Evolutionary conservation across 225 moss, liverwort and hornwort species (phyloP).

Genomic region (Asterella californica): DNA sequence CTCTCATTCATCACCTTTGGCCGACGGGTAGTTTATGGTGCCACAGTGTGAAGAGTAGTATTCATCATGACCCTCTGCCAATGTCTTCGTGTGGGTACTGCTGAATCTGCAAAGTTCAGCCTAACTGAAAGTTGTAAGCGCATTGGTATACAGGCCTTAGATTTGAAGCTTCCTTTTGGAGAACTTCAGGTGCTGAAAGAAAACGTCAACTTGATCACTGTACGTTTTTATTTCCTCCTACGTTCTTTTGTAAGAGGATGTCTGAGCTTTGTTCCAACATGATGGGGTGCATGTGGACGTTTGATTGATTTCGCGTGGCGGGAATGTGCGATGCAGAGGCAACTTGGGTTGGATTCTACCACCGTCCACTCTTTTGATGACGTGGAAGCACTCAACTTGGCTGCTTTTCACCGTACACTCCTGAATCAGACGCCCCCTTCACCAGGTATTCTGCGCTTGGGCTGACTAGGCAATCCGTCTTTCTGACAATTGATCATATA

Average conservation of each 20-base stretch:
- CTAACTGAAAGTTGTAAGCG: not conserved
- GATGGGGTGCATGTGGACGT: not conserved
- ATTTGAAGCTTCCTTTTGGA: slow-evolving; percentile 78
- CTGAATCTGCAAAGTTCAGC: not conserved
- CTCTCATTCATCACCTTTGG: not conserved
- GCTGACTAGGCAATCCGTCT: not conserved
- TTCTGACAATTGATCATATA: not conserved
- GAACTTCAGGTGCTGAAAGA: slow-evolving; percentile 63
- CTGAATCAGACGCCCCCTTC: slow-evolving; percentile 69
- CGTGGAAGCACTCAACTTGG: slow-evolving; percentile 38
- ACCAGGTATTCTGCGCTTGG: slow-evolving; percentile 41
- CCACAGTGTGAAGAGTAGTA: too few species aligned
- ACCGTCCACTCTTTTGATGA: slow-evolving; percentile 49
- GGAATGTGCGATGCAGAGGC: slow-evolving; percentile 30
- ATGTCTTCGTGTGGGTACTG: too few species aligned
- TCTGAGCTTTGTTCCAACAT: too few species aligned
- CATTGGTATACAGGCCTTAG: slow-evolving; percentile 59
- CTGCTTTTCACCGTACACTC: slow-evolving; percentile 46
- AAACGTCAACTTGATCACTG: slow-evolving; percentile 58
- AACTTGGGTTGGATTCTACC: slow-evolving; percentile 62
- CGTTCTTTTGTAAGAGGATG: not conserved
- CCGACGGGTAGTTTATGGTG: too few species aligned
- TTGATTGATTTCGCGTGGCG: not conserved
- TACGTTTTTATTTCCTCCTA: not conserved
- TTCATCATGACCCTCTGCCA: too few species aligned